Conservation (phyloP, 2,329 filamentous ascomycete species). For the Aspergillus sp. region DNA sequence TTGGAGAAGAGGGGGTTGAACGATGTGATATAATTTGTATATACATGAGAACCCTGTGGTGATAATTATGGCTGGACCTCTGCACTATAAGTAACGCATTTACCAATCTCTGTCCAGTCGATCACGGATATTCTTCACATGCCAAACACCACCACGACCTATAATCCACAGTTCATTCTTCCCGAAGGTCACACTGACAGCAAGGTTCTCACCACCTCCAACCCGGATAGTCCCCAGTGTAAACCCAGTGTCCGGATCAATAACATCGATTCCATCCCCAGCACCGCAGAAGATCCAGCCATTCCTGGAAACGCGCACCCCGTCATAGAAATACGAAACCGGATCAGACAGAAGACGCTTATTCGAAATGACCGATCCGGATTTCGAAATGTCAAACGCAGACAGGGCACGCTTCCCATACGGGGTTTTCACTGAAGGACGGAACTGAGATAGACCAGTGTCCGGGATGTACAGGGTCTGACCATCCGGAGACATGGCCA, state of each 20-base stretch:
- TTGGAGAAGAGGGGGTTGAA: background rate
- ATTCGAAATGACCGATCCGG: conserved; percentile 3
- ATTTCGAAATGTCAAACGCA: conserved; percentile 7
- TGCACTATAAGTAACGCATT: background rate
- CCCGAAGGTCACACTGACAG: conserved; percentile 11
- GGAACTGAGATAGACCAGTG: conserved; percentile 20
- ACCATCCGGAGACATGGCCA: conserved; percentile 25
- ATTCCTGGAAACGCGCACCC: conserved; percentile 8
- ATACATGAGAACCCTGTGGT: no score
- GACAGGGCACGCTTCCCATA: conserved; percentile 8
- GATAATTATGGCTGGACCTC: no score
- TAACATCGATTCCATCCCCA: conserved; percentile 14
- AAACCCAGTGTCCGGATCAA: conserved; percentile 12
- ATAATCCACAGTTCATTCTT: conserved; percentile 17
- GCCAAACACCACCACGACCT: conserved; percentile 14
- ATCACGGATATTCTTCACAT: conserved; percentile 10
- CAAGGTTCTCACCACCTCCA: conserved; percentile 15
- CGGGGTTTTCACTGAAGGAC: background rate
- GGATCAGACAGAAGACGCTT: conserved; percentile 9
- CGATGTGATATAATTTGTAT: background rate
- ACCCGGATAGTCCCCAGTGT: conserved; percentile 12
- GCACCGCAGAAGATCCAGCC: conserved; percentile 14
- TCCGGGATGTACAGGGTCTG: conserved; percentile 26
- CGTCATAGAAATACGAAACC: conserved; percentile 15
- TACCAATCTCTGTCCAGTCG: conserved; percentile 13